Evolutionary conservation across 805 yeast species (phyloP), one percentile per base, ranked within the genome.

Genomic region (Scheffersomyces lignosus): DNA sequence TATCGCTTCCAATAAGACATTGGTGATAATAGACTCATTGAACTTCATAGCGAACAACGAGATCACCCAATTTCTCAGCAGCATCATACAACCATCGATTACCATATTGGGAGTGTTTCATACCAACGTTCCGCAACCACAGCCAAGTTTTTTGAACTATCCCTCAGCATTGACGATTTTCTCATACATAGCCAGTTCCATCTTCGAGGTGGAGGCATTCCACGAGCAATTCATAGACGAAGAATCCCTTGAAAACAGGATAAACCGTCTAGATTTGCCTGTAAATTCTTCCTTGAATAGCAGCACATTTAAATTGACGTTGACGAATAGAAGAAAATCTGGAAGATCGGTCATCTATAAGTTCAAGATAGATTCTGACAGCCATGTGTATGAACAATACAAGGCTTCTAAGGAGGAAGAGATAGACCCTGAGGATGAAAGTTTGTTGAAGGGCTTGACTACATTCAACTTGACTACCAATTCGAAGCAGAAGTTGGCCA

Each of bases 401-500:
- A 46, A 51, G 31, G 43, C 43, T 3, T 39, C 48, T 2, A 59
- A 54, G 6, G 48, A 43, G 1, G 52, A 45, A 5, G 54, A 44
- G 1, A 54, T 46, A 1, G 52, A 49, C 6, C 62, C 57, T 15
- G 77, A 78, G 22, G 80, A 77, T 12, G 77, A 75, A 26, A 73
- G 73, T 12, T 52, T 83, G 38, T 64, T 91, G 32, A 77, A 81
- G 44, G 87, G 73, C 26, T 69, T 93, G 49, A 87, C 98, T 0
- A 93, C 99, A 0, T 91, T 91, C 68, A 90, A 90, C 48, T 66
- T 91, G 37, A 71, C 80, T 5, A 85, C 95, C 0, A 83, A 81
- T 5, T 76, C 77, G 3, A 83, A 78, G 49, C 97, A 93, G 55
- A 81, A 76, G 44, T 54, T 71, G 31, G 96, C 95, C 0, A 78